Evolutionary conservation across 164 flowering plant species (phyloP).

Genomic region (Kalanchoe fedtschenkoi): DNA sequence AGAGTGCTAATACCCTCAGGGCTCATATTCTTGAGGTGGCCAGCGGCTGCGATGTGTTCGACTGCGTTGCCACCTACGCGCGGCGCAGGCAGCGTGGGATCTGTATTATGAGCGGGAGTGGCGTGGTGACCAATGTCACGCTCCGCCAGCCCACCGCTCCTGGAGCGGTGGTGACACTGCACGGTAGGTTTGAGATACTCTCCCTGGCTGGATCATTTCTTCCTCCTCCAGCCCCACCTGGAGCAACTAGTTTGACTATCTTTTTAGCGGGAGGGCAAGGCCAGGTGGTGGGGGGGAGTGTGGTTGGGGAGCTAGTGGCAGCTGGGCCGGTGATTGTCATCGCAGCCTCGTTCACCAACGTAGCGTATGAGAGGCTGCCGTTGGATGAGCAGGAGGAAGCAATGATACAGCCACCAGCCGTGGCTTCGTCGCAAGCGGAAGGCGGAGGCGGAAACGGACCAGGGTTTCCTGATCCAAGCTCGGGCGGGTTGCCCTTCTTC

Average conservation of each 20-base stretch:
- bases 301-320: slow-evolving; percentile 67
- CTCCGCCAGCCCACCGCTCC: slow-evolving; percentile 53
- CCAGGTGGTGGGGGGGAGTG: slow-evolving; percentile 81
- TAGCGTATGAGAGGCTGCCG: slow-evolving; percentile 76
- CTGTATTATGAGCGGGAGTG: slow-evolving; percentile 67
- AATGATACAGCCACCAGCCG: slow-evolving; percentile 25
- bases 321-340: slow-evolving; percentile 81
- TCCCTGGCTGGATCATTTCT: slow-evolving; percentile 76
- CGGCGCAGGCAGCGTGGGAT: slow-evolving; percentile 70
- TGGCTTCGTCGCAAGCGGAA: slow-evolving; percentile 15
- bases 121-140: slow-evolving; percentile 64
- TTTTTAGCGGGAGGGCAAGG: slow-evolving; percentile 81
- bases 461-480: slow-evolving; percentile 43
- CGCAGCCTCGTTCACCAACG: slow-evolving; percentile 74
- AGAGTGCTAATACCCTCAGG: slow-evolving; percentile 72
- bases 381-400: slow-evolving; percentile 42
- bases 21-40: slow-evolving; percentile 71
- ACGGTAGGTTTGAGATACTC: slow-evolving; percentile 73
- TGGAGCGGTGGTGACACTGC: slow-evolving; percentile 57
- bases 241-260: slow-evolving; percentile 70
- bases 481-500: slow-evolving; percentile 67
- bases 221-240: slow-evolving; percentile 91
- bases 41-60: slow-evolving; percentile 69
- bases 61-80: slow-evolving; percentile 54
- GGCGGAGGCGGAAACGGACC: slow-evolving; percentile 21